A percentile compares a stretch with the other conserved stretches of the same genome.
These are phyloP conservation scores for Mucuna pruriens DNA, from an alignment of 306 rosid species.

Conservation along the genomic window DNA sequence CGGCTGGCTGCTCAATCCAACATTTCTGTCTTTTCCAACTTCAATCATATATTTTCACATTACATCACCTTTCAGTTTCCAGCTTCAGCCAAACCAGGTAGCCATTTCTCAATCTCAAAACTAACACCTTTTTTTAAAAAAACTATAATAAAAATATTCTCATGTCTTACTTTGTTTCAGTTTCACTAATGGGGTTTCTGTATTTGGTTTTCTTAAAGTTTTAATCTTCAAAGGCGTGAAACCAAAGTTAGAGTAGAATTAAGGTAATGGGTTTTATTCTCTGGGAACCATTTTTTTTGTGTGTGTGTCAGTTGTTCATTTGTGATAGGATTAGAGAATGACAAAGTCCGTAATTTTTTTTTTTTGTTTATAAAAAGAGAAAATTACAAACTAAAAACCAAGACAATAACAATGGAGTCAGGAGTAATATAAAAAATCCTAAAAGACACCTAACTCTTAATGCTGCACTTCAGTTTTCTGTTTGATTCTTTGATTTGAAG, in stretches of 20 bases:
- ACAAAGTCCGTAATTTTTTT: no score
- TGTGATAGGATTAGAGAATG: not conserved
- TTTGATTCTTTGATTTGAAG: not conserved
- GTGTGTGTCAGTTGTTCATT: not conserved
- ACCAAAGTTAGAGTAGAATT: not conserved
- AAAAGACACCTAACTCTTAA: no score
- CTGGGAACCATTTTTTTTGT: not conserved
- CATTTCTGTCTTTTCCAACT: not conserved
- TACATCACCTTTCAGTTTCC: not conserved
- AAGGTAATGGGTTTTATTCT: not conserved
- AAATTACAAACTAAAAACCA: no score
- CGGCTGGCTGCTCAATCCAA: not conserved
- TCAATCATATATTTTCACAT: not conserved
- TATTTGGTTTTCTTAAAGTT: not conserved
- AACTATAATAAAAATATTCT: not conserved
- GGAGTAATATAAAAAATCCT: no score
- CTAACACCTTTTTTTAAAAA: not conserved
- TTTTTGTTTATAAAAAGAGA: no score
- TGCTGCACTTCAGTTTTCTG: not conserved
- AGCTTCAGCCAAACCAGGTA: slow-evolving; percentile 21
- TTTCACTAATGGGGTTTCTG: not conserved
- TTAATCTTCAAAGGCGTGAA: not conserved
- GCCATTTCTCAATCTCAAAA: not conserved
- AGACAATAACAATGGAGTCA: no score
- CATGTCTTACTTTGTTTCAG: not conserved